Base-by-base conservation (phyloP, 345 rosid species). In the Stellera chamaejasme region DNA sequence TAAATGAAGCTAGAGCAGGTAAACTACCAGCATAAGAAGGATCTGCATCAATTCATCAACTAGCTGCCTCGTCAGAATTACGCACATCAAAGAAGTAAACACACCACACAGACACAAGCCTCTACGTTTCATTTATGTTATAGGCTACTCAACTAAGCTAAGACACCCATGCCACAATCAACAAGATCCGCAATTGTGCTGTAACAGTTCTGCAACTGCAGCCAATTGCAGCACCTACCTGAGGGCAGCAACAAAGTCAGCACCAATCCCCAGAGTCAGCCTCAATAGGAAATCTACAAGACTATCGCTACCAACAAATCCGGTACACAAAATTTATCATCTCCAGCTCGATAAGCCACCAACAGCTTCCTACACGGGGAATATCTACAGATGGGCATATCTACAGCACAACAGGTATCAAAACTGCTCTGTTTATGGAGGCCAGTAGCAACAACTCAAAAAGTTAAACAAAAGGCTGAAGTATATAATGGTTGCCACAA, bases 351-450 rank as follows among this genome's bases (percentile, higher is more conserved):
- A 50, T 67, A 65, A 69, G 71, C 75, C 23, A 66, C 68, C 75
- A 66, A 56, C 72, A 50, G 63, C 63, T 65, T 10, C 71, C 75
- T 59, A 64, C 69, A 60, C 74, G 54, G 64, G 3, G 50, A 45
- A 48, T 72, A 68, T 59, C 73, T 66, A 19, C 23, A 19, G 23
- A 19, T 19, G 23, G 23, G 23, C 23, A 19, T 19, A 19, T 19
- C 23, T 26, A 74, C 61, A 66, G 66, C 13, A 63, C 46, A 58
- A 63, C 60, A 70, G 54, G 62, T 55, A 63, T 70, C 76, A 57
- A 79, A 62, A 70, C 80, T 62, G 83, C 80, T 55, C 65, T 76
- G 25, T 60, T 66, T 77, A 73, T 67, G 69, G 62, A 58, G n/a
- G n/a, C 71, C 12, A 50, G 39, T 54, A 55, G 72, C 75, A 66